Evolutionary conservation across 495 filamentous ascomycete species (phyloP).

Genomic region (Delitschia confertaspora): DNA sequence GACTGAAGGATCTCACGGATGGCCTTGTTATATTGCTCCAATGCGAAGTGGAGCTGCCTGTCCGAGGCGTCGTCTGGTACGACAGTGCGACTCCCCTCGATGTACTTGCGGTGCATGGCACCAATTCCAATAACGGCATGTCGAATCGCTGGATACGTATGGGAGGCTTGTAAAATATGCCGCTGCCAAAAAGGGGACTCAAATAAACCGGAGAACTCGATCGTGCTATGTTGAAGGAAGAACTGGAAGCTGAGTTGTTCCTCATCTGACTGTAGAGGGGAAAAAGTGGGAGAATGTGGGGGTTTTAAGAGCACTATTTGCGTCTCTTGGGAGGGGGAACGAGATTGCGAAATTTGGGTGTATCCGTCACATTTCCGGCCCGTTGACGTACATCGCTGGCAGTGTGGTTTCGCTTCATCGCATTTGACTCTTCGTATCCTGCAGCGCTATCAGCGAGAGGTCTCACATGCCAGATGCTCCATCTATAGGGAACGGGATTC

Average conservation of each 20-base stretch:
- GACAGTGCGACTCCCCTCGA: slow-evolving; percentile 4
- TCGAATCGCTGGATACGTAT: slow-evolving; percentile 36
- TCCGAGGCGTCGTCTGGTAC: slow-evolving; percentile 20
- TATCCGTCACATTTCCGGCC: slow-evolving; percentile 26
- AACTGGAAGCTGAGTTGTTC: slow-evolving; percentile 38
- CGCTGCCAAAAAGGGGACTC: slow-evolving; percentile 38
- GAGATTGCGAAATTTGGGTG: slow-evolving; percentile 1
- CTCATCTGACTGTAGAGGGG: slow-evolving; percentile 2
- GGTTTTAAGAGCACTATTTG: neutral
- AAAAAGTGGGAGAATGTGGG: neutral
- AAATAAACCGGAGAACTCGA: slow-evolving; percentile 37
- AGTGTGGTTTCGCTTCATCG: slow-evolving; percentile 22
- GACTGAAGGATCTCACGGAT: slow-evolving; percentile 14
- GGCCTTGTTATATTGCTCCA: slow-evolving; percentile 20
- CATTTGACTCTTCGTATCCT: slow-evolving; percentile 28
- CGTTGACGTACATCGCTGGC: slow-evolving; percentile 20
- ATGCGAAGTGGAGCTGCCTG: slow-evolving; percentile 16
- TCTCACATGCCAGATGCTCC: too few species aligned
- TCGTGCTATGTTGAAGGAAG: slow-evolving; percentile 32
- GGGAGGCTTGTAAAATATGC: slow-evolving; percentile 36
- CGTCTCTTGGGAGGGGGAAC: neutral
- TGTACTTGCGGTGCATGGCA: slow-evolving; percentile 28
- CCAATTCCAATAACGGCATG: slow-evolving; percentile 39
- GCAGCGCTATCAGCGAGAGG: neutral
- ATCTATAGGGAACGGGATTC: too few species aligned